Evolutionary conservation across 2,329 filamentous ascomycete genomes (phyloP), one percentile per base, ranked within the genome.

Genomic region (Penicillium sp.): DNA sequence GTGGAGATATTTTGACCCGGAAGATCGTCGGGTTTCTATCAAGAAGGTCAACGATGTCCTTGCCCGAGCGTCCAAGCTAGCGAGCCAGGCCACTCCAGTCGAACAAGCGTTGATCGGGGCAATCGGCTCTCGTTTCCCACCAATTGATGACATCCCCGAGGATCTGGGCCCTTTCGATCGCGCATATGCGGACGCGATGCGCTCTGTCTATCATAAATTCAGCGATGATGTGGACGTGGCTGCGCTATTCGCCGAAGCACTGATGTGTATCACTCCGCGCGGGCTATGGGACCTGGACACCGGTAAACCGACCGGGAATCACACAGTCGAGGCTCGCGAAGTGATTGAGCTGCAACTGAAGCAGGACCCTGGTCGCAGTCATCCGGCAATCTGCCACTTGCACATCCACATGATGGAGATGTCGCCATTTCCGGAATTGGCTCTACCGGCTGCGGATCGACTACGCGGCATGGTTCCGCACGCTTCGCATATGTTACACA

Each of bases 391-490:
- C 0, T 76, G 90, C 2, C 88, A 91, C 67, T 73, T 91, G 37
- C 90, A 91, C 69, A 87, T 90, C 32, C 87, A 90, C 60, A 79
- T 89, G 10, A 86, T 89, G 79, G 88, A 91, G 65, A 90, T 90
- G 87, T 89, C 87, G 0, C 72, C 77, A 0, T 79, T 74, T 0
- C 87, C 87, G 0, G 87, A 89, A 65, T 66, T 70, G 0, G 87
- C 85, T 2, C 68, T 89, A 15, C 75, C 80, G 0, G 76, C 81
- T 0, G 86, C 86, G 3, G 80, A 90, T 66, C 75, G 58, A 8
- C 77, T 91, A 12, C 82, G 87, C 25, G 77, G 75, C 15, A 77
- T 90, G 8, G 80, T 86, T 0, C 87, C 87, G 0, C 86, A 90
- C 65, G 79, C 82, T 0, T 87, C 86, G 0, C 88, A 91, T 66